These are phyloP conservation scores for Pseudogymnoascus destructans DNA, from an alignment of 2,329 filamentous ascomycete species.

Conservation along the genomic window DNA sequence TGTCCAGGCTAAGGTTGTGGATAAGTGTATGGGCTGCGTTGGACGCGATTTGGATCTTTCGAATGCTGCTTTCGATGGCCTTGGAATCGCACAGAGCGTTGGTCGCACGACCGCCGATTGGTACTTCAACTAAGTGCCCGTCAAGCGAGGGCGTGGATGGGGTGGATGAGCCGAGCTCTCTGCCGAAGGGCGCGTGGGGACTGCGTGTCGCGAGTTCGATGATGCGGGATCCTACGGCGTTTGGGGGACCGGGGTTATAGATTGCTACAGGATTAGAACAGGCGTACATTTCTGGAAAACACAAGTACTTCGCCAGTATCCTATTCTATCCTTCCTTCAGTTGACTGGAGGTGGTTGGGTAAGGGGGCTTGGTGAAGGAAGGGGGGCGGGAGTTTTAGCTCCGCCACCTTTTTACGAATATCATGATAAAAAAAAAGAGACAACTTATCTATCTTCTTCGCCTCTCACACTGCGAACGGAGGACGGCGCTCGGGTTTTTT, in stretches of 20 bases:
- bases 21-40: slow-evolving; percentile 64
- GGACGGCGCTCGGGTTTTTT: not conserved
- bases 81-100: slow-evolving; percentile 34
- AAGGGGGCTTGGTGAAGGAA: not conserved
- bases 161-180: not conserved
- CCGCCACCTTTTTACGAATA: not conserved
- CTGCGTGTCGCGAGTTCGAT: not conserved
- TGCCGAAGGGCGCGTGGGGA: not conserved
- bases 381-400: not conserved
- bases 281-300: not conserved
- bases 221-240: not conserved
- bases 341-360: not conserved
- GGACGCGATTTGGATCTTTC: slow-evolving; percentile 46
- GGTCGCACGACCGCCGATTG: slow-evolving; percentile 34
- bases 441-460: not conserved
- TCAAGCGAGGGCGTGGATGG: not conserved
- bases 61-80: slow-evolving; percentile 39
- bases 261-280: not conserved
- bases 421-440: not conserved
- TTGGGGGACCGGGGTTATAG: not conserved
- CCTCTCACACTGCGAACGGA: not conserved
- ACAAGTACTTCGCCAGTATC: not conserved
- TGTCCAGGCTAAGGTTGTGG: slow-evolving; percentile 45
- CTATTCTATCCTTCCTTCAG: not conserved
- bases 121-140: slow-evolving; percentile 31